These are phyloP conservation scores for Dactylellina cionopaga DNA, from an alignment of 2,329 filamentous ascomycete species.

Conservation along the genomic window DNA sequence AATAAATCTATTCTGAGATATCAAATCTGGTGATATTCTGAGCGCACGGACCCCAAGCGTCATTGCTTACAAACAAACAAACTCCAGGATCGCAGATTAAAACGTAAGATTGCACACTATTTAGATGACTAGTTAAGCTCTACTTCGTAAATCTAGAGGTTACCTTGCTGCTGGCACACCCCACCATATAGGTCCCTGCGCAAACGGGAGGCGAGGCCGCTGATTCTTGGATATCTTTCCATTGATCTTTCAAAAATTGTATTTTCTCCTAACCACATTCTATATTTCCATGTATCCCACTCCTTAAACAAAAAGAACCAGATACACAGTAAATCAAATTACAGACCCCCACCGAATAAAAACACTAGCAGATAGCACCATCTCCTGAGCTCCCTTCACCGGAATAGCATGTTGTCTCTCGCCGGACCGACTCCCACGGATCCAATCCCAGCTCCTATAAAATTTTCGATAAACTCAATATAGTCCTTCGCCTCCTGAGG, in stretches of 20 bases:
- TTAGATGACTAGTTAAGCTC: too few species aligned
- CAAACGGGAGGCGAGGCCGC: not conserved
- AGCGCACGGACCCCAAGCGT: too few species aligned
- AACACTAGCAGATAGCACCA: conserved; percentile 8
- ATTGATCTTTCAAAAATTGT: not conserved
- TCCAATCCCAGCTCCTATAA: conserved; percentile 71
- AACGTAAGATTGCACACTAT: too few species aligned
- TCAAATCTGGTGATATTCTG: too few species aligned
- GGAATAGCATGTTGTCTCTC: conserved; percentile 65
- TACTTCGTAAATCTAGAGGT: too few species aligned
- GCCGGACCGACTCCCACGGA: conserved; percentile 75
- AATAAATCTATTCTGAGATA: too few species aligned
- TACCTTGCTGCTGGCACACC: too few species aligned
- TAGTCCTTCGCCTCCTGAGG: conserved; percentile 73
- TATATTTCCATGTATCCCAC: conserved; percentile 33
- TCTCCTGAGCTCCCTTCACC: conserved; percentile 13
- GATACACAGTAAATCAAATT: conserved; percentile 15
- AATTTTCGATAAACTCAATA: conserved; percentile 74
- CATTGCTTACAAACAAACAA: too few species aligned
- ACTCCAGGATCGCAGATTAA: too few species aligned
- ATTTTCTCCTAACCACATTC: conserved; percentile 9
- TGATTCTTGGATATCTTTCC: not conserved
- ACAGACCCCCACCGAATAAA: conserved; percentile 23
- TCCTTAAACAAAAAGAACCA: conserved; percentile 13
- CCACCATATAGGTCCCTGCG: too few species aligned